These are phyloP conservation scores for Ensete glaucum DNA, from an alignment of 176 grass and related monocot species.

Conservation along the genomic window DNA sequence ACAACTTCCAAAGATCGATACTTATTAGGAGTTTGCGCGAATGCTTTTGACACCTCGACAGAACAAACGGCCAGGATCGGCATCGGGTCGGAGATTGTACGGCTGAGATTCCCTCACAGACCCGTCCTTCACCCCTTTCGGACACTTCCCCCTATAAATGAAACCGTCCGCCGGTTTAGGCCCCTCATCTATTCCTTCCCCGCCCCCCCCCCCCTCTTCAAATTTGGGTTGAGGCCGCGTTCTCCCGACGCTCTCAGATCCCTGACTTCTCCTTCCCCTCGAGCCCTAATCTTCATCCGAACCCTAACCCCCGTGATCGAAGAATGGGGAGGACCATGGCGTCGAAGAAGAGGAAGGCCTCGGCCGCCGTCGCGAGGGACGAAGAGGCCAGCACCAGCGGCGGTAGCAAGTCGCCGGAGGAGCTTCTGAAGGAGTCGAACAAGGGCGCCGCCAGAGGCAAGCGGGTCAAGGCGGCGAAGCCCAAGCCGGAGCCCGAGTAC, in stretches of 20 bases:
- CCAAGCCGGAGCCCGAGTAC: constrained; percentile 47
- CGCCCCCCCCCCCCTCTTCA: too few species aligned
- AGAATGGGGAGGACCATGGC: constrained; percentile 4
- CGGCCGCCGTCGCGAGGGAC: constrained; percentile 1
- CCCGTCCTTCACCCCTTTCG: too few species aligned
- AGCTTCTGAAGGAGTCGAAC: constrained; percentile 6
- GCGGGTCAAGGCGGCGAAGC: constrained; percentile 35
- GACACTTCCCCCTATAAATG: too few species aligned
- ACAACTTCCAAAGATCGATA: too few species aligned
- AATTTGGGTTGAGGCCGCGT: too few species aligned
- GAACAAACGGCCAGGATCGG: too few species aligned
- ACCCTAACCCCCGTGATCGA: not conserved
- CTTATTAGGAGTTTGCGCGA: too few species aligned
- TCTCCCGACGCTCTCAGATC: not conserved
- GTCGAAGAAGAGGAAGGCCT: not conserved
- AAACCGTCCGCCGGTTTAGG: too few species aligned
- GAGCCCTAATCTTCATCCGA: constrained; percentile 1
- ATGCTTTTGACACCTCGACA: too few species aligned
- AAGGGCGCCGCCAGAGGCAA: constrained; percentile 19
- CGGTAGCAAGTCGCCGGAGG: not conserved
- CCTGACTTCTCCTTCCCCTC: not conserved
- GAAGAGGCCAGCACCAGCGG: constrained; percentile 31
- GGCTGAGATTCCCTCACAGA: too few species aligned
- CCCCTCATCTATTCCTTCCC: too few species aligned
- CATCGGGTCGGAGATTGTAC: too few species aligned